phyloP scores from a whole-genome alignment of 23 red algal species.

The Gracilariopsis chorda region DNA sequence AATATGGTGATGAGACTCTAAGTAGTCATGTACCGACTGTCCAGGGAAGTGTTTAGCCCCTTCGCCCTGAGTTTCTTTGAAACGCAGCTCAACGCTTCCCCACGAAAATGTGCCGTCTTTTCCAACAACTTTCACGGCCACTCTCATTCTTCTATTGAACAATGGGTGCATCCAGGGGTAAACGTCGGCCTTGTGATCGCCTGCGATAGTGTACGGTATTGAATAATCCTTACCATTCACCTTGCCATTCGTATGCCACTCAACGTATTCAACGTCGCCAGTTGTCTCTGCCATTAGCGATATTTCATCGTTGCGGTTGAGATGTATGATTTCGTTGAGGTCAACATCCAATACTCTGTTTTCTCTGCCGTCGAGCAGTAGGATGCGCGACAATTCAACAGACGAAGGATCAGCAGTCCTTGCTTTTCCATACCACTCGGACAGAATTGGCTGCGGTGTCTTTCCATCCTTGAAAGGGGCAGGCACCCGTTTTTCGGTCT shows the following conservation, averaged over 20 bases:
- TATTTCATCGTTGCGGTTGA: conserved; percentile 14
- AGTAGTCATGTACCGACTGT: background rate
- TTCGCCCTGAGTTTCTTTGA: background rate
- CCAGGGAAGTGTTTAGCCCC: background rate
- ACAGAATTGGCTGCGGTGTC: conserved; percentile 6
- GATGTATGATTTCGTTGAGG: conserved; percentile 12
- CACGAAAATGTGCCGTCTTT: conserved; percentile 2
- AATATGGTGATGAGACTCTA: background rate
- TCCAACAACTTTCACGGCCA: conserved; percentile 16
- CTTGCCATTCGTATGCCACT: conserved; percentile 43
- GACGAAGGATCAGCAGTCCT: background rate
- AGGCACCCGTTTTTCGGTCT: conserved; percentile 24
- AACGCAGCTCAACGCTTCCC: conserved; percentile 20
- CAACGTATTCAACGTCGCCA: conserved; percentile 24
- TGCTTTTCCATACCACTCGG: conserved; percentile 7
- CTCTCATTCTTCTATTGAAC: conserved; percentile 29
- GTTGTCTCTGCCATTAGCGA: conserved; percentile 18
- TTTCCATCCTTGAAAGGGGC: conserved; percentile 16
- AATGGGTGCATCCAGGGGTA: conserved; percentile 41
- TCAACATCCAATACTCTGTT: background rate
- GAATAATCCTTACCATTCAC: conserved; percentile 28
- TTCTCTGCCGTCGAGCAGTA: conserved; percentile 8
- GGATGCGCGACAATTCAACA: background rate
- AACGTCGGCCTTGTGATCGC: background rate
- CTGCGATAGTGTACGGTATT: background rate